Evolutionary conservation across 2,329 filamentous ascomycete genomes (phyloP), one percentile per base, ranked within the genome.

Genomic region (Colletotrichum sp.): DNA sequence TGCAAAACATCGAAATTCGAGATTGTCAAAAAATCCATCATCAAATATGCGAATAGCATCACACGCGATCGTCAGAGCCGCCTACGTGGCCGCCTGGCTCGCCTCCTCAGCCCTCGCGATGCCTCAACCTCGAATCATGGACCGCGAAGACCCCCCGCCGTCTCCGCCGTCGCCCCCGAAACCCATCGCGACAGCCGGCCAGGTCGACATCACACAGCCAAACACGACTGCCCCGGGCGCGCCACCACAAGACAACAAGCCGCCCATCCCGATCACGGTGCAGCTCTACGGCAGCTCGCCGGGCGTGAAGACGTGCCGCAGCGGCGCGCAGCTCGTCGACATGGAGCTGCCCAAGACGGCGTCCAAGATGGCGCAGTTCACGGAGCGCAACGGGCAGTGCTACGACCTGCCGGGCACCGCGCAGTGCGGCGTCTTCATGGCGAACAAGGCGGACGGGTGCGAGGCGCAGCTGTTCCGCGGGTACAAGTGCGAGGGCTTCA

Each of bases 361-460:
- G 65, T 75, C 75, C 28, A 71, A 18, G 18, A 24, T 62, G 52
- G 60, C 75, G 7, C 39, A 15, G 4, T 71, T 75, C 59, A 71
- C 75, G 60, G 9, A 26, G 26, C 15, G 12, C 6, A 30, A 70
- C 24, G 75, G 75, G 28, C 75, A 77, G 66, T 77, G 75, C 71
- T 77, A 77, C 60, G 60, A 77, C 30, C 66, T 77, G 26, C 60
- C 71, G 3, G 66, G 52, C 24, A 71, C 67, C 6, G 75, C 66
- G 60, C 62, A 77, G 65, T 77, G 75, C 60, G 75, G 71, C 18
- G 26, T 77, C 21, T 77, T 77, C 52, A 39, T 55, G 66, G 75
- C 44, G 2, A 77, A 71, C 71, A 75, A 67, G 75, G 75, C 65
- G 21, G 75, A 77, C 30, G 75, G 75, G 24, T 77, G 75, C 71